Evolutionary conservation across 164 flowering plant species (phyloP).

Genomic region (Warburgia ugandensis): DNA sequence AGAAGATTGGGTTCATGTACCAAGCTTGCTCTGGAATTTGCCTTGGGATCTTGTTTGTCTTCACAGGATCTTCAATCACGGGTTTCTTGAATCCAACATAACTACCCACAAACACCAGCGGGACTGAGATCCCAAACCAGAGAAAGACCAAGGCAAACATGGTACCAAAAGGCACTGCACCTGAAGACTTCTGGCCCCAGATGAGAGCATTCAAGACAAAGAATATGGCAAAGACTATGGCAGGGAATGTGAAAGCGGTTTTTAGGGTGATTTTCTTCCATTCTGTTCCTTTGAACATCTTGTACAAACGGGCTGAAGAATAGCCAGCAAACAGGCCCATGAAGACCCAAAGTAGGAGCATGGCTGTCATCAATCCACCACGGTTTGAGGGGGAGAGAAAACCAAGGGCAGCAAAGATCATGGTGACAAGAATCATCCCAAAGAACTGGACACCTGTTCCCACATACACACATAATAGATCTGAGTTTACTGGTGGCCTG

Average conservation of each 20-base stretch:
- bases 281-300: slow-evolving; percentile 83
- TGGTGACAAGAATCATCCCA: slow-evolving; percentile 78
- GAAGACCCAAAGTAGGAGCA: slow-evolving; percentile 84
- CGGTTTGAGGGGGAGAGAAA: slow-evolving; percentile 85
- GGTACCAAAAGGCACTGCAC: slow-evolving; percentile 85
- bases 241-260: slow-evolving; percentile 82
- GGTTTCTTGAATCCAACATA: slow-evolving; percentile 82
- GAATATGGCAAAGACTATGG: slow-evolving; percentile 45
- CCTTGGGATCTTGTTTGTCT: slow-evolving; percentile 81
- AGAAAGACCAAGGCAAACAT: slow-evolving; percentile 78
- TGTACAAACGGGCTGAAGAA: slow-evolving; percentile 72
- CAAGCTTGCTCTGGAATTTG: slow-evolving; percentile 87
- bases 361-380: slow-evolving; percentile 83
- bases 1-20: slow-evolving; percentile 75
- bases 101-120: slow-evolving; percentile 79
- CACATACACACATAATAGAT: slow-evolving; percentile 75
- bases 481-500: slow-evolving; percentile 69
- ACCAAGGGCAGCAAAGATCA: slow-evolving; percentile 84
- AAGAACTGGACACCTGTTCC: slow-evolving; percentile 92
- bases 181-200: slow-evolving; percentile 81
- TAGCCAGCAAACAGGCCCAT: slow-evolving; percentile 95
- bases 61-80: slow-evolving; percentile 73
- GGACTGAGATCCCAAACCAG: slow-evolving; percentile 88
- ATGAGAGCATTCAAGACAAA: slow-evolving; percentile 74
- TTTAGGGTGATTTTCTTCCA: slow-evolving; percentile 75